These are phyloP conservation scores for Erodium texanum DNA, from an alignment of 441 rosid genomes.

Conservation along the genomic window DNA sequence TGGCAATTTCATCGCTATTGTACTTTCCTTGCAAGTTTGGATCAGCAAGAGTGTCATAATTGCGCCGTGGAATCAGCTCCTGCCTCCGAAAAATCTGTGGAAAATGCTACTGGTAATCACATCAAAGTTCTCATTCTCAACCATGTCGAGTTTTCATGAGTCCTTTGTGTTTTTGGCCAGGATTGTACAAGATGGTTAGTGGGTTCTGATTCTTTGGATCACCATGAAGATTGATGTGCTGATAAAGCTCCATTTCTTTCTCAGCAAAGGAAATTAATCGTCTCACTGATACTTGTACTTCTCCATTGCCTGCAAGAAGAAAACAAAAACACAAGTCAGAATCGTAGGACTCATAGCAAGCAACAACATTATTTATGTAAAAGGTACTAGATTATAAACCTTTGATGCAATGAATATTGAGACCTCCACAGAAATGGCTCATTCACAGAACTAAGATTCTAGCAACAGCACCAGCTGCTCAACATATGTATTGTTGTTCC, in stretches of 20 bases:
- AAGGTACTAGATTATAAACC: no score
- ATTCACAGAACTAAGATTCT: no score
- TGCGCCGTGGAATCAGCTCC: constrained; percentile 80
- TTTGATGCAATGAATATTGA: neutral
- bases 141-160: constrained; percentile 21
- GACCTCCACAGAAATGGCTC: no score
- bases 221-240: constrained; percentile 41
- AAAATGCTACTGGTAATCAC: no score
- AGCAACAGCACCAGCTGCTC: no score
- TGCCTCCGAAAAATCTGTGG: no score
- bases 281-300: constrained; percentile 68
- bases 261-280: constrained; percentile 63
- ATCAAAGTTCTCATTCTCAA: constrained; percentile 14
- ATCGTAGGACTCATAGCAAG: no score
- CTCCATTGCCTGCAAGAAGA: constrained; percentile 55
- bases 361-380: no score
- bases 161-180: constrained; percentile 20
- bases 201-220: no score
- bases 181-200: no score
- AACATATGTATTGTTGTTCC: no score
- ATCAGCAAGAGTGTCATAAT: constrained; percentile 58
- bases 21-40: constrained; percentile 44
- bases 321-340: neutral
- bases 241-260: constrained; percentile 69
- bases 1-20: constrained; percentile 66